These are phyloP conservation scores for Pholiota conissans DNA, from an alignment of 768 basidiomycete species.

Conservation along the genomic window DNA sequence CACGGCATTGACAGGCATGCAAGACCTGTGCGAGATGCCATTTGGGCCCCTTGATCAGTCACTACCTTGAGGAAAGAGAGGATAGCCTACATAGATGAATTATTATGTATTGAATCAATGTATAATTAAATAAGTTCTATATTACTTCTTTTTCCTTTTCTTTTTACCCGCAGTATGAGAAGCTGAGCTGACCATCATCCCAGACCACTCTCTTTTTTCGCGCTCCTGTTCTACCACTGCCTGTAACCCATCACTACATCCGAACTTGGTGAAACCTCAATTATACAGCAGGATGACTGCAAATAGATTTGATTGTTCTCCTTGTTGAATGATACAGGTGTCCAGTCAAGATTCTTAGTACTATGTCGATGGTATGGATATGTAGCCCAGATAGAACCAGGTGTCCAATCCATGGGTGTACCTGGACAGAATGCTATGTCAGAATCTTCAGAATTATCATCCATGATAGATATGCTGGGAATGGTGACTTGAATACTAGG, in stretches of 20 bases:
- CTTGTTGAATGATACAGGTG: not conserved
- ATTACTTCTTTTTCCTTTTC: not conserved
- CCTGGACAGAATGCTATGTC: not conserved
- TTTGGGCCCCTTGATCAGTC: not conserved
- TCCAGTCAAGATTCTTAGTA: not conserved
- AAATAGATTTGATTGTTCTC: not conserved
- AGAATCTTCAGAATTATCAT: too few species aligned
- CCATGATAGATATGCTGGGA: too few species aligned
- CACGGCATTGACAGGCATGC: not conserved
- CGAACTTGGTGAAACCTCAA: not conserved
- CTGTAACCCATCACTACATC: not conserved
- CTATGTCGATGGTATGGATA: not conserved
- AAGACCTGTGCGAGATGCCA: not conserved
- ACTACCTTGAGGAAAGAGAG: too few species aligned
- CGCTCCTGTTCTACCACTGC: not conserved
- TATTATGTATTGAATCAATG: not conserved
- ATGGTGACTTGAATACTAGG: too few species aligned
- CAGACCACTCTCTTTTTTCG: not conserved
- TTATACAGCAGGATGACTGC: not conserved
- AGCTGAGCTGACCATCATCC: not conserved
- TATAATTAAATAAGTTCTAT: not conserved
- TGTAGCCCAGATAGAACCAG: not conserved
- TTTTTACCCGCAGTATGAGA: not conserved
- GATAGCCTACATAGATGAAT: not conserved
- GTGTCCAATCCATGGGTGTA: not conserved